Percentiles rank a stretch among this genome's conserved stretches.
Evolutionary conservation across 805 yeast species (phyloP).

Genomic region (Lipomyces anomalus): DNA sequence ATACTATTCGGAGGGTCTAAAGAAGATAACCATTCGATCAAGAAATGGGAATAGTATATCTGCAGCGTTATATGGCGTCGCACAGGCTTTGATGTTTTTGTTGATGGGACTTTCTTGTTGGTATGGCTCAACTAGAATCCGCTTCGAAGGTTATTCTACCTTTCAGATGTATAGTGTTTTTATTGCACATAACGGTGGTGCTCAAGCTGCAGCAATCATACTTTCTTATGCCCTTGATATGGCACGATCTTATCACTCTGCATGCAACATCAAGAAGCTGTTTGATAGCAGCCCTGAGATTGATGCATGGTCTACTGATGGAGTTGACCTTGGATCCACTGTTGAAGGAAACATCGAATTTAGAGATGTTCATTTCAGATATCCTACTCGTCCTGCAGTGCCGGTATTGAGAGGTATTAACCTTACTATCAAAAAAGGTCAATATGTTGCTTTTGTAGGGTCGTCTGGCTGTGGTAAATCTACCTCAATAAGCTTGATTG

Average conservation of each 20-base stretch:
- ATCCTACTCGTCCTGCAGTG: conserved; percentile 31
- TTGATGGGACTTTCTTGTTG: conserved; percentile 40
- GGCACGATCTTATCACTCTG: conserved; percentile 40
- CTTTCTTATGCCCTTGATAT: conserved; percentile 42
- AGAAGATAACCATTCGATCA: conserved; percentile 10
- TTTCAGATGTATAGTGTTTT: conserved; percentile 38
- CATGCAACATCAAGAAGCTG: conserved; percentile 32
- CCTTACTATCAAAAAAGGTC: conserved; percentile 56
- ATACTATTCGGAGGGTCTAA: conserved; percentile 26
- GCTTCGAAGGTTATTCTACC: conserved; percentile 30
- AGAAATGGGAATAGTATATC: conserved; percentile 10
- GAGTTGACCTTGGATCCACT: conserved; percentile 21
- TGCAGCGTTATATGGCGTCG: conserved; percentile 21
- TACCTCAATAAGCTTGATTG: conserved; percentile 46
- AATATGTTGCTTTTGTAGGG: conserved; percentile 84
- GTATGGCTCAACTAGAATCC: conserved; percentile 39
- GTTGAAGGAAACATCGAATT: conserved; percentile 54
- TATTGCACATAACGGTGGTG: conserved; percentile 37
- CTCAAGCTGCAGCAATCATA: conserved; percentile 39
- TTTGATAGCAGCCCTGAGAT: conserved; percentile 34
- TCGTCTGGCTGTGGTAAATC: conserved; percentile 57
- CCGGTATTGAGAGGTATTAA: conserved; percentile 27
- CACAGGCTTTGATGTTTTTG: conserved; percentile 40
- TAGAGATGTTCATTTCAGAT: conserved; percentile 31
- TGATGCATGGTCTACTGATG: conserved; percentile 31